Evolutionary conservation across 805 yeast species (phyloP).

Genomic region (Ascoidea rubescens): DNA sequence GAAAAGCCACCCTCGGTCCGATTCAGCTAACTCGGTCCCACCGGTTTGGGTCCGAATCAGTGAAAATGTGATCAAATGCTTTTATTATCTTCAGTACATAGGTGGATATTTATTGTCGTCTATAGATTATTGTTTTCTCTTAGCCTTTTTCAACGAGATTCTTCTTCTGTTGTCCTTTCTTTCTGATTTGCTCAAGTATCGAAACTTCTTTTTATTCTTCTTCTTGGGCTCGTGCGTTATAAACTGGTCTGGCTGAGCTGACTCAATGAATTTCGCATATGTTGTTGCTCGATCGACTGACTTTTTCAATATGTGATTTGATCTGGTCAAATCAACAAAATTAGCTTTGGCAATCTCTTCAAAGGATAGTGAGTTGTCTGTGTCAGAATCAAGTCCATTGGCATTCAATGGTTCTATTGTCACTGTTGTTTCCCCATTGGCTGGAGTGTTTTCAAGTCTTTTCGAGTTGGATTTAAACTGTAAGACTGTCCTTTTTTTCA

Average conservation of each 20-base stretch:
- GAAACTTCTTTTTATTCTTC: conserved; percentile 62
- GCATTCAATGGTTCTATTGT: conserved; percentile 35
- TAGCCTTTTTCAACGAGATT: conserved; percentile 19
- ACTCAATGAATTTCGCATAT: conserved; percentile 60
- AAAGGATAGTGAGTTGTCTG: conserved; percentile 36
- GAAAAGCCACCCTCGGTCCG: too few relatives aligned
- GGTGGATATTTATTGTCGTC: too few relatives aligned
- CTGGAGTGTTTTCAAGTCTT: conserved; percentile 16
- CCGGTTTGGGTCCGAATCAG: too few relatives aligned
- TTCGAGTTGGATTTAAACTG: conserved; percentile 8
- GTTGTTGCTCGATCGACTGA: conserved; percentile 71
- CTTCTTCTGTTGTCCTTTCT: conserved; percentile 46
- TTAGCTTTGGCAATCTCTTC: conserved; percentile 52
- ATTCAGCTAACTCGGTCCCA: too few relatives aligned
- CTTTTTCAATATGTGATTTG: conserved; percentile 56
- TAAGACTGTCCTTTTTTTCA: conserved; percentile 9
- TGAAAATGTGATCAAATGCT: too few relatives aligned
- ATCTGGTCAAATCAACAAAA: conserved; percentile 54
- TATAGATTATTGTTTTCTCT: too few relatives aligned
- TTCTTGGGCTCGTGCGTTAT: not conserved
- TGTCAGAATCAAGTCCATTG: conserved; percentile 17
- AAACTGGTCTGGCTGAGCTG: conserved; percentile 23
- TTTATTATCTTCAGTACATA: too few relatives aligned
- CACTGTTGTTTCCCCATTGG: conserved; percentile 16
- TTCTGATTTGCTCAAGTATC: conserved; percentile 75